Conservation (phyloP, 345 rosid genomes). For the Camelina hispida region DNA sequence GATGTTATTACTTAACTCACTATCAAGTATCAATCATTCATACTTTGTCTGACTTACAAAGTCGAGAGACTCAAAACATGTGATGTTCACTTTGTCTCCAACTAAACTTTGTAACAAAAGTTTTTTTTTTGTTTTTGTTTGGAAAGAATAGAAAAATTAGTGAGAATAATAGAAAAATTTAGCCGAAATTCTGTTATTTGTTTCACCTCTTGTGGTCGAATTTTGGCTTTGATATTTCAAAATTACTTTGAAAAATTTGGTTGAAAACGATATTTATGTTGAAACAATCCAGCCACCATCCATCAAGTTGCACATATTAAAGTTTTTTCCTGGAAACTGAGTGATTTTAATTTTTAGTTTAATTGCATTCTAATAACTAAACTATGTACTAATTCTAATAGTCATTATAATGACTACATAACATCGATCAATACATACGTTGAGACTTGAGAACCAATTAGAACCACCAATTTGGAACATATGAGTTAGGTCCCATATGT, state of each 20-base stretch:
- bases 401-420: no score
- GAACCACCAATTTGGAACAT: neutral
- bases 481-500: conserved; percentile 13
- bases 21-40: conserved; percentile 3
- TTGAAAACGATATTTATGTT: neutral
- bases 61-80: neutral
- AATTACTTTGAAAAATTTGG: neutral
- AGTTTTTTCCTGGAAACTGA: neutral
- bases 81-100: conserved; percentile 10
- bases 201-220: neutral
- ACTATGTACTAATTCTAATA: no score
- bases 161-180: no score
- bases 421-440: no score
- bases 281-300: neutral
- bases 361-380: no score
- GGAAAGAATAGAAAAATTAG: neutral
- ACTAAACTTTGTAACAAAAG: neutral
- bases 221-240: no score
- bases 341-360: no score
- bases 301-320: conserved; percentile 4
- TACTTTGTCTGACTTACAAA: conserved; percentile 15
- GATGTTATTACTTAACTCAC: neutral
- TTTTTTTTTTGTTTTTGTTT: neutral
- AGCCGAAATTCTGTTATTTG: no score
- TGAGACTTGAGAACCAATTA: neutral